These are phyloP conservation scores for Lecanicillium sp. DNA, from an alignment of 2,329 filamentous ascomycete species.

Conservation along the genomic window DNA sequence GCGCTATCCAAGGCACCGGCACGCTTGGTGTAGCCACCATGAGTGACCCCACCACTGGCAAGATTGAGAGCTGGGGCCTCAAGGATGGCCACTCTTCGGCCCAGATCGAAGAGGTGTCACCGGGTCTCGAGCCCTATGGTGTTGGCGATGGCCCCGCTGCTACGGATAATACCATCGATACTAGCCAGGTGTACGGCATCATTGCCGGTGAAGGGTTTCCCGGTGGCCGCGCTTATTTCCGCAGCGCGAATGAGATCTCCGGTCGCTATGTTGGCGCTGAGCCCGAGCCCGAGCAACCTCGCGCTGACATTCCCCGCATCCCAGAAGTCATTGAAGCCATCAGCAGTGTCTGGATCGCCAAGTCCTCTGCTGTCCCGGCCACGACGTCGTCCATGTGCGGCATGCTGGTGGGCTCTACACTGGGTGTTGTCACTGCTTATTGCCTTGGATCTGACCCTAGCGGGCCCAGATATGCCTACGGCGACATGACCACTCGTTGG, in stretches of 20 bases:
- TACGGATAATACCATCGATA: conserved; percentile 80
- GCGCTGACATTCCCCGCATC: conserved; percentile 70
- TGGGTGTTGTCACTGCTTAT: conserved; percentile 77
- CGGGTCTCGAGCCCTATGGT: conserved; percentile 69
- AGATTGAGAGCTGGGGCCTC: conserved; percentile 75
- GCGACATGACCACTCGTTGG: conserved; percentile 84
- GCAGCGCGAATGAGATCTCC: conserved; percentile 65
- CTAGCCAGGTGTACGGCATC: conserved; percentile 79
- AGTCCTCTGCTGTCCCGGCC: conserved; percentile 64
- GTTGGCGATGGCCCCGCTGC: conserved; percentile 73
- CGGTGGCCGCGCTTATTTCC: conserved; percentile 74
- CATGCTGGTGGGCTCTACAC: conserved; percentile 75
- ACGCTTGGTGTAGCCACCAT: conserved; percentile 72
- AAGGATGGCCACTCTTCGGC: conserved; percentile 68
- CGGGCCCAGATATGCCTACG: conserved; percentile 59
- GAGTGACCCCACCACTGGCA: conserved; percentile 73
- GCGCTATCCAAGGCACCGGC: conserved; percentile 76
- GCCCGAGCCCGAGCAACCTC: conserved; percentile 53
- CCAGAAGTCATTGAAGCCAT: conserved; percentile 64
- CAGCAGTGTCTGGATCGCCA: conserved; percentile 84
- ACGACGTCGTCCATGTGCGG: conserved; percentile 73
- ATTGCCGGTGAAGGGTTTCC: conserved; percentile 82
- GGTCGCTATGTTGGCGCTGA: conserved; percentile 67
- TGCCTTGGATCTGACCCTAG: conserved; percentile 57
- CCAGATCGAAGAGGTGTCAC: conserved; percentile 72